phyloP scores from a whole-genome alignment of 2,329 filamentous ascomycete species.

The Teratosphaeriaceae sp. region DNA sequence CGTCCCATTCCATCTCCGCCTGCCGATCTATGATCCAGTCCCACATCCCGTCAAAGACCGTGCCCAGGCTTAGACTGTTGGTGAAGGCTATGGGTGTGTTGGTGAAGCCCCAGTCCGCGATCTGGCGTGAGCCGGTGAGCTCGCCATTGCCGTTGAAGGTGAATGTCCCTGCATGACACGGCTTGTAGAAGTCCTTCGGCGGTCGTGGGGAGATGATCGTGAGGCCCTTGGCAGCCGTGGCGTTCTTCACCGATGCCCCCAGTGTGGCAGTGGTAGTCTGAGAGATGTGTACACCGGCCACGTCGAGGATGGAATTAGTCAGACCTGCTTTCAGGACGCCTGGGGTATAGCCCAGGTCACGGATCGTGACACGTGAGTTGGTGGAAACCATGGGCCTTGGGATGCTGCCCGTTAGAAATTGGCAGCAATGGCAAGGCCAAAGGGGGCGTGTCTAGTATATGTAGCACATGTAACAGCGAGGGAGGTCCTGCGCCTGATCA shows the following conservation, averaged over 20 bases:
- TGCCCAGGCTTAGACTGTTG: constrained; percentile 52
- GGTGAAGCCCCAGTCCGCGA: constrained; percentile 55
- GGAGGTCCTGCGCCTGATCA: no score
- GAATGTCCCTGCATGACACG: constrained; percentile 43
- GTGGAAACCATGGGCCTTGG: no score
- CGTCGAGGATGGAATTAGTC: constrained; percentile 39
- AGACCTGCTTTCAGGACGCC: constrained; percentile 33
- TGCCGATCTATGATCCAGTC: constrained; percentile 45
- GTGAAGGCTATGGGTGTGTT: constrained; percentile 56
- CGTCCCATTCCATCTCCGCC: constrained; percentile 27
- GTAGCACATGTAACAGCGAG: no score
- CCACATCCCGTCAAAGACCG: constrained; percentile 54
- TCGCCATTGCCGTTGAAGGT: constrained; percentile 60
- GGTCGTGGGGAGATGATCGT: constrained; percentile 38
- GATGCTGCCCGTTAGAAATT: no score
- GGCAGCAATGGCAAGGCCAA: no score
- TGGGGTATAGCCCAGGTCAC: constrained; percentile 33
- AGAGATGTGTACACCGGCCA: constrained; percentile 37
- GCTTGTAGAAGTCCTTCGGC: constrained; percentile 35
- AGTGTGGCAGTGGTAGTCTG: constrained; percentile 31
- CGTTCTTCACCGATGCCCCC: constrained; percentile 14
- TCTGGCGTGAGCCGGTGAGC: constrained; percentile 55
- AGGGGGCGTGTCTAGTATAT: no score
- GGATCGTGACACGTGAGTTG: constrained; percentile 18
- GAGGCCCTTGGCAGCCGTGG: constrained; percentile 35